phyloP scores from a whole-genome alignment of 139 green algal species.

The Astrephomene gubernaculifera region DNA sequence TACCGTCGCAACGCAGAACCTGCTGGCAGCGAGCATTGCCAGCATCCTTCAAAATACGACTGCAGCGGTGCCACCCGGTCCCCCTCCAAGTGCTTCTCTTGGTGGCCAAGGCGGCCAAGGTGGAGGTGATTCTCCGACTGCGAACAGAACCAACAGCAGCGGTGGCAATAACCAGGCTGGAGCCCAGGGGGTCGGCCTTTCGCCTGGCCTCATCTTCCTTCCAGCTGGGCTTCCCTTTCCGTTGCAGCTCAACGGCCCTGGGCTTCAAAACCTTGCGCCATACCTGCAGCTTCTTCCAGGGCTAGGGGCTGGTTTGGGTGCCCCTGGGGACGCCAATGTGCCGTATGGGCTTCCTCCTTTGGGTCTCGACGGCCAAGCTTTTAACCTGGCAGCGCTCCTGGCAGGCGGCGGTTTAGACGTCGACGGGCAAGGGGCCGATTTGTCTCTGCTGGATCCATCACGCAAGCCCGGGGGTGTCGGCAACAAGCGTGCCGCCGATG shows the following conservation, averaged over 20 bases:
- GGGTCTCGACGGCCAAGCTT: neutral
- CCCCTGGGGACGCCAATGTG: neutral
- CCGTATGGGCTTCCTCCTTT: neutral
- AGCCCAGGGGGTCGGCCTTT: neutral
- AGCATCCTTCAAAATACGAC: constrained; percentile 10
- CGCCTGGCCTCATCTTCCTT: neutral
- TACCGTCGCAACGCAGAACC: constrained; percentile 2
- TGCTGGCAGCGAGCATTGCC: constrained; percentile 5
- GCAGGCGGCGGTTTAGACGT: neutral
- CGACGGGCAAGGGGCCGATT: neutral
- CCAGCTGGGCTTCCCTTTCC: neutral
- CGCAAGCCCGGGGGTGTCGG: constrained; percentile 4
- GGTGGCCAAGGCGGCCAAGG: neutral
- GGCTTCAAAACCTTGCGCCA: constrained; percentile 9
- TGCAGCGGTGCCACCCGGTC: constrained; percentile 17
- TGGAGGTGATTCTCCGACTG: neutral
- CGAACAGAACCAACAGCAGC: constrained; percentile 7
- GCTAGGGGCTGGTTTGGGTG: neutral
- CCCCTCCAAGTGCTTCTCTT: neutral
- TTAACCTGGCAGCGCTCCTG: constrained; percentile 27
- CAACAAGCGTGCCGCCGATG: constrained; percentile 15
- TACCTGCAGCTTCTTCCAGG: constrained; percentile 14
- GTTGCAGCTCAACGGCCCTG: neutral
- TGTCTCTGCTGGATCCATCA: neutral
- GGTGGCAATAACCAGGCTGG: neutral